Conservation (phyloP, 2,329 filamentous ascomycete genomes). For the Paecilomyces niveus region DNA sequence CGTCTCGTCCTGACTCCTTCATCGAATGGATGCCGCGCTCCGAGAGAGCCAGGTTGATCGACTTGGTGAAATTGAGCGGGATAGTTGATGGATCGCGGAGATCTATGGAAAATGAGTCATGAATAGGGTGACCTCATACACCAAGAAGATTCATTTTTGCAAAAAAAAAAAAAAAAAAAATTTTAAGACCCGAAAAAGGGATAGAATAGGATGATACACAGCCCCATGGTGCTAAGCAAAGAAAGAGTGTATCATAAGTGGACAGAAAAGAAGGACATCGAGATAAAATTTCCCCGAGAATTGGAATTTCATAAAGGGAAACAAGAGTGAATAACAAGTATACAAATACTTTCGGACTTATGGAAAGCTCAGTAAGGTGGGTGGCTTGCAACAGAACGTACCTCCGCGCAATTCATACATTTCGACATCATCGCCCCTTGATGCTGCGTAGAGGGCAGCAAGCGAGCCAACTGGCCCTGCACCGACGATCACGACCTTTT, state of each 20-base stretch:
- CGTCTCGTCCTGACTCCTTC: constrained; percentile 58
- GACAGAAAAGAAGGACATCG: neutral
- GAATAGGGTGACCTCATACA: constrained; percentile 1
- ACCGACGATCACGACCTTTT: constrained; percentile 78
- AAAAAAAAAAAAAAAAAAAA: neutral
- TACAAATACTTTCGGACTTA: neutral
- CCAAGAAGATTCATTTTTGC: neutral
- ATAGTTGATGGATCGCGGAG: constrained; percentile 74
- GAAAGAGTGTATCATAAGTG: neutral
- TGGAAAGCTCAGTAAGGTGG: neutral
- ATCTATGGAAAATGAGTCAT: constrained; percentile 48
- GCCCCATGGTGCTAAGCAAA: neutral
- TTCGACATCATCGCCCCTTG: constrained; percentile 81
- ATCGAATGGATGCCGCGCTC: constrained; percentile 90
- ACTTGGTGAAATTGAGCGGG: constrained; percentile 91
- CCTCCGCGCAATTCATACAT: constrained; percentile 89
- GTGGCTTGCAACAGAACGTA: constrained; percentile 40
- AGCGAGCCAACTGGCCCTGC: constrained; percentile 90
- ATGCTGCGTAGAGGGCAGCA: constrained; percentile 85
- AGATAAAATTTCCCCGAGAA: neutral
- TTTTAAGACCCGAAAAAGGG: neutral
- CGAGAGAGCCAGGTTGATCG: constrained; percentile 94
- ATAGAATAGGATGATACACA: neutral
- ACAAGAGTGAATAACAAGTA: neutral
- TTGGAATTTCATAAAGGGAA: neutral